Conservation (phyloP, 2,329 filamentous ascomycete species). For the Neonectria neomacrospora region DNA sequence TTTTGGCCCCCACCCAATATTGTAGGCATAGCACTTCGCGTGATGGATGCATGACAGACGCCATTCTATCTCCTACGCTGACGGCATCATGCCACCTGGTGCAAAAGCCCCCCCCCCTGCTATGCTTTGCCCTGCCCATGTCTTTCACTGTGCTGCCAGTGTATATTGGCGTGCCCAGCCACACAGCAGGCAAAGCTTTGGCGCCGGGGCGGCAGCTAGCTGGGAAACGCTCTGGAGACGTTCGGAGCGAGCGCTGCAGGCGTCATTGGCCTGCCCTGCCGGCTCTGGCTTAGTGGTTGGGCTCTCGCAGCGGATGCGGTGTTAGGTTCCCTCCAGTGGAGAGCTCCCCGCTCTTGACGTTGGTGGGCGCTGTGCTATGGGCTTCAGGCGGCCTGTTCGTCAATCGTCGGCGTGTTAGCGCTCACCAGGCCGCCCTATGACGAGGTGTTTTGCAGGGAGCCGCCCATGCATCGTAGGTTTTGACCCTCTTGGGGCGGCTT, state of each 20-base stretch:
- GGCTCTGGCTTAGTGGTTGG: constrained; percentile 1
- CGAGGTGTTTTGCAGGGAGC: constrained; percentile 9
- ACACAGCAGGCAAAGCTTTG: constrained; percentile 36
- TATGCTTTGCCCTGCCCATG: background rate
- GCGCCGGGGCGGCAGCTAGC: constrained; percentile 36
- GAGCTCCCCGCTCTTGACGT: constrained; percentile 14
- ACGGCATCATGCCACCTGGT: constrained; percentile 10
- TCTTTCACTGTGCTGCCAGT: constrained; percentile 4
- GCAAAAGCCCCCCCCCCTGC: background rate
- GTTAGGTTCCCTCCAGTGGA: constrained; percentile 7
- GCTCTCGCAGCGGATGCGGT: constrained; percentile 19
- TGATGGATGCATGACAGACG: constrained; percentile 6
- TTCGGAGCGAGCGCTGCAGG: constrained; percentile 29
- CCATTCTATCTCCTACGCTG: constrained; percentile 6
- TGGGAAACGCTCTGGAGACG: constrained; percentile 18
- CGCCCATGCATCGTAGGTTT: background rate
- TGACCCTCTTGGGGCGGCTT: background rate
- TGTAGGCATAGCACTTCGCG: constrained; percentile 6
- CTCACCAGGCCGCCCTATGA: constrained; percentile 20
- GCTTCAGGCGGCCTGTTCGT: background rate
- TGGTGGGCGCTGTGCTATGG: constrained; percentile 17
- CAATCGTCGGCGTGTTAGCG: background rate
- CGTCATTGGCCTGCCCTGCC: constrained; percentile 39
- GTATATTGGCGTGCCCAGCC: constrained; percentile 34
- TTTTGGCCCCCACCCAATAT: constrained; percentile 20